Base-by-base conservation (phyloP, 768 basidiomycete genomes). In the Termitomyces sp. region DNA sequence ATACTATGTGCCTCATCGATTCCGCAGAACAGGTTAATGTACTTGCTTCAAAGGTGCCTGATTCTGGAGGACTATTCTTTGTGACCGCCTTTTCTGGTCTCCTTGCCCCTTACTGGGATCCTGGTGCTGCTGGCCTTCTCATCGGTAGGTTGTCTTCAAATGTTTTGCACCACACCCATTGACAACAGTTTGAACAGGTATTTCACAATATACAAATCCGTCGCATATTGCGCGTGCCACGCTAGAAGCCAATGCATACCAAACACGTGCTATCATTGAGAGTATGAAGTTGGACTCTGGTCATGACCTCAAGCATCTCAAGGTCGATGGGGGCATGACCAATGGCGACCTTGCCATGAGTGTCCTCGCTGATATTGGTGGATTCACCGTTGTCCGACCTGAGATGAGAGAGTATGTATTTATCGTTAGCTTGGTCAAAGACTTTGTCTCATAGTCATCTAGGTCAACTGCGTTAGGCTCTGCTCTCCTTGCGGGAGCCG, bases 321-420 rank as follows among this genome's bases (percentile, higher is more conserved):
- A 89, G 69, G 96, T 99, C 37, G 97, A 98, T 69, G 97, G 97
- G n/a, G 94, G 94, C 15, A 95, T 97, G 89, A 97, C 94, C 11
- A 96, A 95, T 62, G 91, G 91, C 35, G 92, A 96, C 66, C 70
- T 90, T 30, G 90, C 87, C 55, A 92, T 96, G 94, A 77, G 81
- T 64, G 75, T 95, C 47, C 78, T 95, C 58, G 91, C 91, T 3
- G 89, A 97, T 68, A 76, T 96, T 43, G 93, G 94, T 31, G 96
- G 95, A 14, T 95, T 97, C 72, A 85, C 83, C 30, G 91, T 99
- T 60, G 76, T 95, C 57, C 79, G 97, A 54, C 97, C 96, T 11
- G 87, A 92, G 67, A 99, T 99, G 97, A 77, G 96, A 68, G 97
- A 99, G 92, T 91, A 67, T 60, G 89, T 81, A 41, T 19, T 17